A percentile compares a stretch with the other conserved stretches of the same genome.
Conservation (phyloP, 768 basidiomycete species). For the Amanita pallidorosea region DNA sequence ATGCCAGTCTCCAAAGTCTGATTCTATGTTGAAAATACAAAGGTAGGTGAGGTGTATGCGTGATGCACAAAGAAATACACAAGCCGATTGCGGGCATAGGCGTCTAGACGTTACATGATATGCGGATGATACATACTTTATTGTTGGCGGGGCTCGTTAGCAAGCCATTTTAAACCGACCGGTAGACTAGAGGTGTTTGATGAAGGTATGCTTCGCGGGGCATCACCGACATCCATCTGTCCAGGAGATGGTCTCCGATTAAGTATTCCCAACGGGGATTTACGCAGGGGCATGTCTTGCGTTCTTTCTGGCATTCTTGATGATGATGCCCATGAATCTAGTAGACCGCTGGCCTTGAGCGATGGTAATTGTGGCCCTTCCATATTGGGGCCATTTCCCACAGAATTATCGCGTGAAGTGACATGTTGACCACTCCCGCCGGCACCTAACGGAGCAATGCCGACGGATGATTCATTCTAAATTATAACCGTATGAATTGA, state of each 20-base stretch:
- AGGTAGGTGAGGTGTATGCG: neutral
- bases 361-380: constrained; percentile 39
- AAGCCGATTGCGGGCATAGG: neutral
- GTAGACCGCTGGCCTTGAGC: constrained; percentile 61
- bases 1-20: neutral
- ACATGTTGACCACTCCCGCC: neutral
- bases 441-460: neutral
- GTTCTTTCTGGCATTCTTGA: constrained; percentile 12
- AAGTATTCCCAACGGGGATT: constrained; percentile 11
- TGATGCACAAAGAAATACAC: neutral
- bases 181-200: constrained; percentile 29
- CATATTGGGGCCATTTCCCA: neutral
- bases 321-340: constrained; percentile 40
- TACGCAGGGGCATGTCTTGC: constrained; percentile 19
- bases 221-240: neutral
- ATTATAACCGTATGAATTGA: neutral
- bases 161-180: constrained; percentile 60
- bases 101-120: neutral
- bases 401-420: neutral
- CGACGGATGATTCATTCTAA: neutral
- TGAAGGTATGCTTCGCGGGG: neutral
- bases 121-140: constrained; percentile 7
- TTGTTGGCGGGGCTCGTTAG: constrained; percentile 42
- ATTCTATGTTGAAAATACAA: neutral
- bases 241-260: neutral